These are phyloP conservation scores for Phragmites australis DNA, from an alignment of 176 grass and related monocot species.

Conservation along the genomic window DNA sequence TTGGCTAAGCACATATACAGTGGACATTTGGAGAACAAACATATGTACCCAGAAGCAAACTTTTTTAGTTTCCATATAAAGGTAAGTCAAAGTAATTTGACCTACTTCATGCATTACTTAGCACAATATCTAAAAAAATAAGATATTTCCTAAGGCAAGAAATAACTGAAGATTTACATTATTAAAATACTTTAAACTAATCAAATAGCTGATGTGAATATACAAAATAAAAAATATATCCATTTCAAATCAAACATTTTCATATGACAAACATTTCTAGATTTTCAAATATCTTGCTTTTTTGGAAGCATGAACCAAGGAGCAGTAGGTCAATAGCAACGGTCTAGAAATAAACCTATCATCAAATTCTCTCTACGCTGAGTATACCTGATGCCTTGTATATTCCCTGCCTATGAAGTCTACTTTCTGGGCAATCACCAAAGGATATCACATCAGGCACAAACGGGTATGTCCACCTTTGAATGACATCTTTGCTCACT, in stretches of 20 bases:
- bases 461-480: slow-evolving; percentile 88
- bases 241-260: neutral
- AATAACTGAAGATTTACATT: neutral
- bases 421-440: slow-evolving; percentile 48
- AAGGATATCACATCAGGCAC: slow-evolving; percentile 78
- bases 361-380: neutral
- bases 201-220: neutral
- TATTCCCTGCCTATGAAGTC: slow-evolving; percentile 72
- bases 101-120: neutral
- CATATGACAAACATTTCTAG: neutral
- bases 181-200: neutral
- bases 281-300: slow-evolving; percentile 7
- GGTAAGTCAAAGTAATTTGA: neutral
- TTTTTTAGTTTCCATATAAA: neutral
- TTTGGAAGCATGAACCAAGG: slow-evolving; percentile 2
- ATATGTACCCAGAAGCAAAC: neutral
- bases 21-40: neutral
- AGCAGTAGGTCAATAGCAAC: neutral
- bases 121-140: neutral
- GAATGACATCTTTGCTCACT: slow-evolving; percentile 92
- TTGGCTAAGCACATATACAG: neutral
- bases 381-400: slow-evolving; percentile 77
- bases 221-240: neutral
- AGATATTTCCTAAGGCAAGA: neutral
- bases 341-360: slow-evolving; percentile 7